Conservation (phyloP, 768 basidiomycete species). For the Auricularia sp. region DNA sequence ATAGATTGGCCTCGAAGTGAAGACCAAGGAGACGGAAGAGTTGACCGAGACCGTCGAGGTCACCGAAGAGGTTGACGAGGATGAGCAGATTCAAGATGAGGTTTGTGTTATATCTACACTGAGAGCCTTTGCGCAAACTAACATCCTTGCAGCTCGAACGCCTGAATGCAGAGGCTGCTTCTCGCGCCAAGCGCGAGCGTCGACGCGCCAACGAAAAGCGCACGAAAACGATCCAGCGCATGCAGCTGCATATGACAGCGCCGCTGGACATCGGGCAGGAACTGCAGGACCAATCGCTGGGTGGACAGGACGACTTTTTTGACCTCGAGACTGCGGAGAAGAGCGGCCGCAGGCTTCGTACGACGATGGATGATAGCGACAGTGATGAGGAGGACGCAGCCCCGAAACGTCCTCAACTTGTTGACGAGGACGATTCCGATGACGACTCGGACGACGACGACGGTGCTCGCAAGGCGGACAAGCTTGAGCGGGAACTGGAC, state of each 20-base stretch:
- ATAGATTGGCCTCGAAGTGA: slow-evolving; percentile 78
- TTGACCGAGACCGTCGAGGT: slow-evolving; percentile 62
- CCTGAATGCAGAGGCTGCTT: slow-evolving; percentile 64
- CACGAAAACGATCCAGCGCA: slow-evolving; percentile 77
- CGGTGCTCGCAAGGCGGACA: slow-evolving; percentile 43
- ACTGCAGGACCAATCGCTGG: slow-evolving; percentile 62
- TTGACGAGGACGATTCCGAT: slow-evolving; percentile 39
- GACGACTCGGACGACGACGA: slow-evolving; percentile 55
- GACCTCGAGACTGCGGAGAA: slow-evolving; percentile 62
- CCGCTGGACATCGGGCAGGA: slow-evolving; percentile 94
- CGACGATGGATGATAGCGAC: slow-evolving; percentile 34
- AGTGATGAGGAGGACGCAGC: slow-evolving; percentile 32
- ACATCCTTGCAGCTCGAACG: slow-evolving; percentile 58
- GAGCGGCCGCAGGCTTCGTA: slow-evolving; percentile 25
- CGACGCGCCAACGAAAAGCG: slow-evolving; percentile 84
- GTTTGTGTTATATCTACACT: slow-evolving; percentile 30
- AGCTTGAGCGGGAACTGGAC: slow-evolving; percentile 80
- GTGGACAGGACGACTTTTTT: slow-evolving; percentile 81
- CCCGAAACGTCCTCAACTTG: slow-evolving; percentile 12
- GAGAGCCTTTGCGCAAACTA: neutral
- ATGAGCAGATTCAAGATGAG: slow-evolving; percentile 83
- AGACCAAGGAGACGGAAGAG: slow-evolving; percentile 63
- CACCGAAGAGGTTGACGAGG: slow-evolving; percentile 68
- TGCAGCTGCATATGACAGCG: slow-evolving; percentile 96
- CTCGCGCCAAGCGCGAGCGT: slow-evolving; percentile 68